Evolutionary conservation across 2,329 filamentous ascomycete genomes (phyloP).

Genomic region (Pseudogymnoascus verrucosus): DNA sequence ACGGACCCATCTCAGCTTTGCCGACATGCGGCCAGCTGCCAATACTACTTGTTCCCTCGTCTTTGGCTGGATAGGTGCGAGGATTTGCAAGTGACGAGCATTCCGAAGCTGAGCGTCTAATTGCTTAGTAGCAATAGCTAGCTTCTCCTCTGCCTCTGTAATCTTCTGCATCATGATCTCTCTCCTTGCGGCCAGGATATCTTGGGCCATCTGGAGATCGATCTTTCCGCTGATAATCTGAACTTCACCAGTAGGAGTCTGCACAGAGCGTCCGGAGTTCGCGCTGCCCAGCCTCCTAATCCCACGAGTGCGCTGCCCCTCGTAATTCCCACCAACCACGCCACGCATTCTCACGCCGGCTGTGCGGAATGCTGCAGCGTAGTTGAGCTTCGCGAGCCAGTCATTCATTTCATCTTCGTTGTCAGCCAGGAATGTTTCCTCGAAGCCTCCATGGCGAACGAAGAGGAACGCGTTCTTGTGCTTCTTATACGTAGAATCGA

Average conservation of each 20-base stretch:
- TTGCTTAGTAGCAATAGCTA: slow-evolving; percentile 64
- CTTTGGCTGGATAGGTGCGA: slow-evolving; percentile 86
- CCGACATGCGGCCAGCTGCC: slow-evolving; percentile 74
- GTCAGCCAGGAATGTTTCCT: slow-evolving; percentile 87
- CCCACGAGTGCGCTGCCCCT: slow-evolving; percentile 67
- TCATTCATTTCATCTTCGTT: slow-evolving; percentile 90
- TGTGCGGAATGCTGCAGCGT: slow-evolving; percentile 87
- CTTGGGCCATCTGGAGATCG: slow-evolving; percentile 74
- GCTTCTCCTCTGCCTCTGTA: slow-evolving; percentile 69
- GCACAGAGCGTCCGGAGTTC: slow-evolving; percentile 46
- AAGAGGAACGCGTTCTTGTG: slow-evolving; percentile 95
- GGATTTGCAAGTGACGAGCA: slow-evolving; percentile 77
- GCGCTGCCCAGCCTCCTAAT: slow-evolving; percentile 57
- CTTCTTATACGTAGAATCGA: slow-evolving; percentile 81
- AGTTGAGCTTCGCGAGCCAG: slow-evolving; percentile 93
- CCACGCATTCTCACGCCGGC: slow-evolving; percentile 86
- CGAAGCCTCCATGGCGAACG: slow-evolving; percentile 74
- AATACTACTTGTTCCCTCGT: slow-evolving; percentile 80
- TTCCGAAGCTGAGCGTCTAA: slow-evolving; percentile 80
- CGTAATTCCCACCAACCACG: slow-evolving; percentile 75
- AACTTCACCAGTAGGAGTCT: slow-evolving; percentile 66
- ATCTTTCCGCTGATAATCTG: slow-evolving; percentile 65
- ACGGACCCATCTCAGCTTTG: slow-evolving; percentile 87
- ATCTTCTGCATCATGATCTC: slow-evolving; percentile 81
- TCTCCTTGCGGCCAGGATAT: slow-evolving; percentile 74